A percentile compares a stretch with the other conserved stretches of the same genome.
These are phyloP conservation scores for Sporothrix mexicana DNA, from an alignment of 2,329 filamentous ascomycete genomes.

Conservation along the genomic window DNA sequence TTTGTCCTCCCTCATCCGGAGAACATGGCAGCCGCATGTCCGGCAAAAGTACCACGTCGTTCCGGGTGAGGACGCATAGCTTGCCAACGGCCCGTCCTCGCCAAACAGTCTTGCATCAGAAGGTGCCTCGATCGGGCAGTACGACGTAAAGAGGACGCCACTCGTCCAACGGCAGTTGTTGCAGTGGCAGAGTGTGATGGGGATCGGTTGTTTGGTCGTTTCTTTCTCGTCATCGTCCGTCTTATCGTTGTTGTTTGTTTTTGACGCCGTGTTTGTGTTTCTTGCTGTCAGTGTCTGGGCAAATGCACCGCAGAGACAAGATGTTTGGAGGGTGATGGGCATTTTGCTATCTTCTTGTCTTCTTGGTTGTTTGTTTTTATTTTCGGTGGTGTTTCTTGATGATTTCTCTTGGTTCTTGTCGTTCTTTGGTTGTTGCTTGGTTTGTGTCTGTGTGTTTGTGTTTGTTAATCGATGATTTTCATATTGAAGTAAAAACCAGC, in stretches of 20 bases:
- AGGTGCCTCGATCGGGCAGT: conserved; percentile 42
- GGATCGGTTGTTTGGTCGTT: neutral
- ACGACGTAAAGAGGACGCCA: conserved; percentile 50
- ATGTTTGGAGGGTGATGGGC: conserved; percentile 31
- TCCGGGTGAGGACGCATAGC: conserved; percentile 31
- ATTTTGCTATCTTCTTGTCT: neutral
- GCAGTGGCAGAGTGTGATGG: conserved; percentile 41
- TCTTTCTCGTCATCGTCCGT: no score
- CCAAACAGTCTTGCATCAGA: neutral
- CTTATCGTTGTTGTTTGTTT: neutral
- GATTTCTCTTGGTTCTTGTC: neutral
- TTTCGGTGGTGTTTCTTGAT: neutral
- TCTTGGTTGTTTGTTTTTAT: neutral
- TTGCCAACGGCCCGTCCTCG: conserved; percentile 34
- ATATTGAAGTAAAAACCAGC: neutral
- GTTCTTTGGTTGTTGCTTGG: neutral
- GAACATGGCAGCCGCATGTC: conserved; percentile 52
- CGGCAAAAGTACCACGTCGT: conserved; percentile 48
- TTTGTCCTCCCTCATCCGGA: conserved; percentile 38
- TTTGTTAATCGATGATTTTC: neutral
- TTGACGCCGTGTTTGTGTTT: neutral
- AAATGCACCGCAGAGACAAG: conserved; percentile 39
- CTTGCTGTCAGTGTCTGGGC: conserved; percentile 31
- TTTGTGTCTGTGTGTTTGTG: neutral
- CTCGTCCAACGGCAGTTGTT: conserved; percentile 42